Conservation (phyloP, 495 filamentous ascomycete genomes). For the Aspergillus wentii region DNA sequence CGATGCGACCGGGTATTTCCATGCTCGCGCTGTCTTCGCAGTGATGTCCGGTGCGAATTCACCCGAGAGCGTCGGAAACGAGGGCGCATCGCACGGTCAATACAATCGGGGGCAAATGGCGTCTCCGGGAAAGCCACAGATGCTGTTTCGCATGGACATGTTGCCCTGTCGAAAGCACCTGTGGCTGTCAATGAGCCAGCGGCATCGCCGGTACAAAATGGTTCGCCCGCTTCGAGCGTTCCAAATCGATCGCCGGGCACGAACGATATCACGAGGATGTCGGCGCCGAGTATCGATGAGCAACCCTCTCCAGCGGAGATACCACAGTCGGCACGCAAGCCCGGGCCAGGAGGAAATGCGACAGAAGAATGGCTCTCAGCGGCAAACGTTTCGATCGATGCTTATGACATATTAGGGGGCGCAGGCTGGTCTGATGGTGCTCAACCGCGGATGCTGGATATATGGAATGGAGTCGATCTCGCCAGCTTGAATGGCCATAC, state of each 20-base stretch:
- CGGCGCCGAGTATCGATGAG: conserved; percentile 30
- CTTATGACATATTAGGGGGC: conserved; percentile 29
- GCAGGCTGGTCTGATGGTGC: conserved; percentile 22
- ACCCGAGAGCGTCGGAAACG: conserved; percentile 42
- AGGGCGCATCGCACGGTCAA: conserved; percentile 38
- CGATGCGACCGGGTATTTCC: conserved; percentile 46
- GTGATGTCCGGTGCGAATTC: conserved; percentile 39
- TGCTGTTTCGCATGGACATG: conserved; percentile 5
- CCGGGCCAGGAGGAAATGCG: conserved; percentile 17
- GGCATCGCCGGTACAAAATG: conserved; percentile 17
- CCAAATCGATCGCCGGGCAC: conserved; percentile 27
- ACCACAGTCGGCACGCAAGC: conserved; percentile 10
- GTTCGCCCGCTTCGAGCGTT: conserved; percentile 23
- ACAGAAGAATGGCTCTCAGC: conserved; percentile 39
- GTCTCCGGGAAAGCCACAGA: neutral
- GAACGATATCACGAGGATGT: conserved; percentile 26
- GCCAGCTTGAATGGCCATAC: conserved; percentile 15
- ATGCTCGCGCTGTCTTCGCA: conserved; percentile 40
- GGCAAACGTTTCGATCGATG: conserved; percentile 35
- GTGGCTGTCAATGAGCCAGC: conserved; percentile 5
- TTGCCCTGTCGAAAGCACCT: neutral
- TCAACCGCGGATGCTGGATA: conserved; percentile 30
- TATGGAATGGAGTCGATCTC: conserved; percentile 33
- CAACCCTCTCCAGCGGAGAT: conserved; percentile 20
- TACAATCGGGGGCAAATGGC: conserved; percentile 11